Conservation (phyloP, 164 flowering plant species). For the Tetrastigma voinierianum region DNA sequence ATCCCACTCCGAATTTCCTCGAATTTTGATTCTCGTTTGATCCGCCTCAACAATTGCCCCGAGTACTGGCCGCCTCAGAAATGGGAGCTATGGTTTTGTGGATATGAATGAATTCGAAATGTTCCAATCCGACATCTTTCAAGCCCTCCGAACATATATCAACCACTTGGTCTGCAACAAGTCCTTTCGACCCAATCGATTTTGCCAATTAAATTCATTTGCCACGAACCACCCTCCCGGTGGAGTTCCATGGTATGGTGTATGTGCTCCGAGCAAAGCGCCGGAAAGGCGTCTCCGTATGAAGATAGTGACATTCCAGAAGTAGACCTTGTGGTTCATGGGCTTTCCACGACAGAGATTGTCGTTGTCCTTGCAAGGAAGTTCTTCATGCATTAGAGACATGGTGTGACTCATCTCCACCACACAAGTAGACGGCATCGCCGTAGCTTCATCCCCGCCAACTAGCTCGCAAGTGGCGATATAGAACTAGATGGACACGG, state of each 20-base stretch:
- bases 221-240: conserved; percentile 45
- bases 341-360: conserved; percentile 76
- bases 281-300: conserved; percentile 75
- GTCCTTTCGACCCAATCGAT: conserved; percentile 62
- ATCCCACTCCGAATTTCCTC: conserved; percentile 52
- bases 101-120: conserved; percentile 61
- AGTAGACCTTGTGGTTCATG: conserved; percentile 69
- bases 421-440: conserved; percentile 76
- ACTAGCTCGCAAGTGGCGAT: conserved; percentile 75
- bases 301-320: conserved; percentile 66
- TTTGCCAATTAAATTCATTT: conserved; percentile 54
- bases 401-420: conserved; percentile 87
- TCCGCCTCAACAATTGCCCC: conserved; percentile 75
- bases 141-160: conserved; percentile 56
- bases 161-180: conserved; percentile 76
- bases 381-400: conserved; percentile 79
- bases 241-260: conserved; percentile 38
- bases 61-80: conserved; percentile 63
- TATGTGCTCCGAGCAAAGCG: conserved; percentile 67
- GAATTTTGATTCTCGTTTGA: conserved; percentile 50
- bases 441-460: conserved; percentile 51
- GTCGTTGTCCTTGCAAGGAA: conserved; percentile 85
- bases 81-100: conserved; percentile 73
- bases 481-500: conserved; percentile 69
- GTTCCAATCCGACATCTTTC: conserved; percentile 49